phyloP scores from a whole-genome alignment of 257 asterid species.

The Capsicum pubescens region DNA sequence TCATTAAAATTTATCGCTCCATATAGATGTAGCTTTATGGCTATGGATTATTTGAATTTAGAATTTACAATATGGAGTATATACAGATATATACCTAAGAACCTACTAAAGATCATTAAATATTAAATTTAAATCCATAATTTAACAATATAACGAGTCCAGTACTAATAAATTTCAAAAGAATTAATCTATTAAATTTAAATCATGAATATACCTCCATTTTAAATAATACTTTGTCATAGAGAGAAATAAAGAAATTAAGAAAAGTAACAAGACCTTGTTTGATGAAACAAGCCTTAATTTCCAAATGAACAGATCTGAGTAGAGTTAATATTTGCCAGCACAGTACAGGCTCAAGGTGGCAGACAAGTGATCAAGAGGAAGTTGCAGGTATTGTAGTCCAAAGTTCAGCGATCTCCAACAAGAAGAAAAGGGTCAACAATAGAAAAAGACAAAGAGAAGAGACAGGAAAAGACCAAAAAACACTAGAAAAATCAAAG shows the following conservation, averaged over 20 bases:
- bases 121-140: neutral
- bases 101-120: neutral
- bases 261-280: neutral
- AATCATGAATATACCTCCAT: too few relatives aligned
- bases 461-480: constrained; percentile 36
- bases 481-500: constrained; percentile 26
- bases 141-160: neutral
- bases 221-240: too few relatives aligned
- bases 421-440: neutral
- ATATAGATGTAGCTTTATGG: neutral
- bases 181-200: too few relatives aligned
- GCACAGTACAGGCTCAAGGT: neutral
- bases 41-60: neutral
- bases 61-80: neutral
- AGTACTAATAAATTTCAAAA: neutral
- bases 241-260: too few relatives aligned
- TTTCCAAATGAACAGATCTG: constrained; percentile 13
- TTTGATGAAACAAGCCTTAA: neutral
- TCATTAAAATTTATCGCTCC: too few relatives aligned
- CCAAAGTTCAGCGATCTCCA: neutral
- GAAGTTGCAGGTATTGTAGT: neutral
- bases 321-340: neutral
- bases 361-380: neutral
- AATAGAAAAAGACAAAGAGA: neutral
- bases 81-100: neutral